phyloP scores from a whole-genome alignment of 108 stramenopile species.

The Nannochloropsis salina region DNA sequence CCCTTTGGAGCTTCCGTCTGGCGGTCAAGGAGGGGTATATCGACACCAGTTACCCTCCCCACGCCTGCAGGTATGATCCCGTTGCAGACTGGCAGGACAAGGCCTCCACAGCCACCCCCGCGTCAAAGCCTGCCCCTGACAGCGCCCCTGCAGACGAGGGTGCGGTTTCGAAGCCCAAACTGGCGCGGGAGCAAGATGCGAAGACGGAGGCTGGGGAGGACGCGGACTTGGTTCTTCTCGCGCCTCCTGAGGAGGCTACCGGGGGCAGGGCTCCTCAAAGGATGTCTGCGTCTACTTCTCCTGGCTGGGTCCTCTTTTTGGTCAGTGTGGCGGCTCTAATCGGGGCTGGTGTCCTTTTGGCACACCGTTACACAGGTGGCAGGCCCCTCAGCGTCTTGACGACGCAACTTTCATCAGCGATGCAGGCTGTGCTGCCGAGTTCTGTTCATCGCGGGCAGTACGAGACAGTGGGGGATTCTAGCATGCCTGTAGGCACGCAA shows the following conservation, averaged over 20 bases:
- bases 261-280: neutral
- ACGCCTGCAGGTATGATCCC: conserved; percentile 14
- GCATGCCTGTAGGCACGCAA: neutral
- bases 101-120: neutral
- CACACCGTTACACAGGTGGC: neutral
- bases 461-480: neutral
- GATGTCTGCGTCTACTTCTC: too few species aligned
- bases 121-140: neutral
- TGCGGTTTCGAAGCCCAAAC: neutral
- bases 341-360: neutral
- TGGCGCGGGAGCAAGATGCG: neutral
- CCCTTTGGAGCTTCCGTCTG: conserved; percentile 51
- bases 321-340: neutral
- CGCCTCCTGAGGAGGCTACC: neutral
- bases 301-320: neutral
- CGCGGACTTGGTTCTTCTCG: neutral
- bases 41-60: conserved; percentile 38
- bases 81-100: neutral
- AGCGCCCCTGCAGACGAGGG: neutral
- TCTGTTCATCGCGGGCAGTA: neutral
- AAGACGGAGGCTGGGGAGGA: neutral
- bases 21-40: conserved; percentile 48
- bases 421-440: neutral
- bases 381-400: neutral
- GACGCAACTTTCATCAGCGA: neutral